Evolutionary conservation across 1,139 yeast species (phyloP).

Genomic region (Kodamaea anthophila): DNA sequence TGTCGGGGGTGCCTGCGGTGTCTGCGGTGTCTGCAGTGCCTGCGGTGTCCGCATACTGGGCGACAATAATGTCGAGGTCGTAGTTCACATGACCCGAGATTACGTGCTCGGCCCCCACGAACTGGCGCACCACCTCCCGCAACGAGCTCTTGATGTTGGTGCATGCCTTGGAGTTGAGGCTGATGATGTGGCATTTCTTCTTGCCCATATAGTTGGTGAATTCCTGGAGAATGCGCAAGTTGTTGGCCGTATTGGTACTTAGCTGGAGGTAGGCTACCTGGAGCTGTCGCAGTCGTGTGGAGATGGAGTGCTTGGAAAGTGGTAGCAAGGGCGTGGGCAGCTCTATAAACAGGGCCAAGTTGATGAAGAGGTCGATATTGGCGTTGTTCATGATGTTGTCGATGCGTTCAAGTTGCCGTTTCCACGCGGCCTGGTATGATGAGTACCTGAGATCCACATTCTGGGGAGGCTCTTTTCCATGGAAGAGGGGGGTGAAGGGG

Average conservation of each 20-base stretch:
- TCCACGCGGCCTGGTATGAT: constrained; percentile 36
- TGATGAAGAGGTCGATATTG: constrained; percentile 32
- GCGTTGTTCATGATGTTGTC: constrained; percentile 32
- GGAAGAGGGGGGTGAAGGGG: constrained; percentile 34
- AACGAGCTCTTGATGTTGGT: constrained; percentile 36
- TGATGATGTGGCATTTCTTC: constrained; percentile 23
- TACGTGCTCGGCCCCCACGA: constrained; percentile 13
- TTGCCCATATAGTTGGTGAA: constrained; percentile 23
- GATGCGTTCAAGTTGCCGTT: constrained; percentile 29
- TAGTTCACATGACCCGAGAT: constrained; percentile 36
- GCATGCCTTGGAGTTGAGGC: constrained; percentile 37
- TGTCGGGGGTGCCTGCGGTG: constrained; percentile 16
- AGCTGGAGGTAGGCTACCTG: constrained; percentile 43
- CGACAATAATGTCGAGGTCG: constrained; percentile 49
- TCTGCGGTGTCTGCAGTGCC: constrained; percentile 12
- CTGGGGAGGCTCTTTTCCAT: constrained; percentile 34
- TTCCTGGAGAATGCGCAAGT: constrained; percentile 41
- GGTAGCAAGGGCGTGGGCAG: constrained; percentile 6
- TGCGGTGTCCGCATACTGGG: no score
- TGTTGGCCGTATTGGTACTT: constrained; percentile 55
- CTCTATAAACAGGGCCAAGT: constrained; percentile 25
- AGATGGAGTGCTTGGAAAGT: constrained; percentile 4
- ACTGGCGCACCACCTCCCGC: constrained; percentile 33
- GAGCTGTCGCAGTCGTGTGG: constrained; percentile 17
- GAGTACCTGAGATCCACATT: constrained; percentile 32